Base-by-base conservation (phyloP, 768 basidiomycete genomes). In the Phanerochaete sordida region DNA sequence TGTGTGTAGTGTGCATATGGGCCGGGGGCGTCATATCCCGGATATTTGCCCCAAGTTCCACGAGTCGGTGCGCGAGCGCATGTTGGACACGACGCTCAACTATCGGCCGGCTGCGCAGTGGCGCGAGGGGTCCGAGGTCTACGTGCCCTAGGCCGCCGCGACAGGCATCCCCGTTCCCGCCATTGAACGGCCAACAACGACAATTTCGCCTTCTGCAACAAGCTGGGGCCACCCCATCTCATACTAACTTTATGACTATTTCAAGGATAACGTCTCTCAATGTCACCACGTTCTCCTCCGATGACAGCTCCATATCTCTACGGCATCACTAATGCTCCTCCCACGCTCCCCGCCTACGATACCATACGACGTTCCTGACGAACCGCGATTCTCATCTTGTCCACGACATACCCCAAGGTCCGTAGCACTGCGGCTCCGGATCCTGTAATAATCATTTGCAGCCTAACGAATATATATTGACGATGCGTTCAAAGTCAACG, bases 41-140 rank as follows among this genome's bases (percentile, higher is more conserved):
- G 76, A 57, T 24, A 52, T 62, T 23, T 62, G 75, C 3, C 86
- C 88, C 0, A 77, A 77, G 9, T 85, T 91, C 67, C 90, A 91
- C 65, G 66, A 75, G 39, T 84, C 83, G 6, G 90, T 92, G 35
- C 78, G 81, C 71, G 68, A 79, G 61, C 81, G 90, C 47, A 84
- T 85, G 75, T 70, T 75, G 19, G 75, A 79, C 61, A 19, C 71
- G 54, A 65, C 66, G 2, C 68, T 85, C 56, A 77, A 78, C 21
- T 91, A 91, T 69, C 76, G 67, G 46, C 89, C 90, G 8, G 76
- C 74, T 35, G 88, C 88, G 37, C 67, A 57, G 46, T 90, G 81
- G 77, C 27, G n/a, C 16, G 3, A 13, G 19, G 28, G 5, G 3
- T 52, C n/a, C 16, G 50, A 52, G n/a, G 26, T 52, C 3, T 52